Percentiles rank a stretch among this genome's conserved stretches.
phyloP scores from a whole-genome alignment of 345 rosid species.

The Sonneratia caseolaris region DNA sequence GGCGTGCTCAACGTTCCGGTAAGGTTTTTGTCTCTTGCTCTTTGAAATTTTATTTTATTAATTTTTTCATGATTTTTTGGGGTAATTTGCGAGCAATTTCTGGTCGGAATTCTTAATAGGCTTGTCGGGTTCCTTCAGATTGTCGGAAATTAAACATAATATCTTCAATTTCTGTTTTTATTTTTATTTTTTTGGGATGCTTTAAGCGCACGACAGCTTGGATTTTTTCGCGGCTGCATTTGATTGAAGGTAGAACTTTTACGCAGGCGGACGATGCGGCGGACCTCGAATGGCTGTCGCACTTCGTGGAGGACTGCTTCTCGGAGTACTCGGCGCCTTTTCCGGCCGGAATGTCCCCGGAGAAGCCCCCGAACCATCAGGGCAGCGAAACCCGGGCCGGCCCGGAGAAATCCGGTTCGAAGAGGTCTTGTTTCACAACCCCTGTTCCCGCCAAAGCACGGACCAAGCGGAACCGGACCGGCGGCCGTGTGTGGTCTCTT shows the following conservation, averaged over 20 bases:
- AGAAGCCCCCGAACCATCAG: conserved; percentile 15
- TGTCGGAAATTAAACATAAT: no score
- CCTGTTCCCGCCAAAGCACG: conserved; percentile 71
- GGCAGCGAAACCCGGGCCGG: conserved; percentile 14
- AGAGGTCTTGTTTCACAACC: conserved; percentile 25
- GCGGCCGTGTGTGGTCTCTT: conserved; percentile 46
- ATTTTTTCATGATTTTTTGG: no score
- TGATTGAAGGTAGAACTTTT: conserved; percentile 10
- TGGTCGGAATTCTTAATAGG: neutral
- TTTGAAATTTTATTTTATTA: neutral
- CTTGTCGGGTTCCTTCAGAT: neutral
- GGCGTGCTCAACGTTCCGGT: conserved; percentile 66
- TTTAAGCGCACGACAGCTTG: neutral
- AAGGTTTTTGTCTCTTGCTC: neutral
- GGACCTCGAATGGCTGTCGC: conserved; percentile 81
- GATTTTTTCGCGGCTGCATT: neutral
- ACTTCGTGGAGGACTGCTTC: conserved; percentile 75
- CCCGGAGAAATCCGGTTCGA: conserved; percentile 10
- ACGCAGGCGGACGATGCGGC: conserved; percentile 62
- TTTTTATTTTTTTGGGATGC: no score
- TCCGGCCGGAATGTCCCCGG: conserved; percentile 23
- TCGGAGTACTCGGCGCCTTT: conserved; percentile 42
- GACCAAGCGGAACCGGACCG: conserved; percentile 63
- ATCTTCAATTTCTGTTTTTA: no score
- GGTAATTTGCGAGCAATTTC: neutral